Base-by-base conservation (phyloP, 495 filamentous ascomycete species). In the Podospora pseudopauciseta region DNA sequence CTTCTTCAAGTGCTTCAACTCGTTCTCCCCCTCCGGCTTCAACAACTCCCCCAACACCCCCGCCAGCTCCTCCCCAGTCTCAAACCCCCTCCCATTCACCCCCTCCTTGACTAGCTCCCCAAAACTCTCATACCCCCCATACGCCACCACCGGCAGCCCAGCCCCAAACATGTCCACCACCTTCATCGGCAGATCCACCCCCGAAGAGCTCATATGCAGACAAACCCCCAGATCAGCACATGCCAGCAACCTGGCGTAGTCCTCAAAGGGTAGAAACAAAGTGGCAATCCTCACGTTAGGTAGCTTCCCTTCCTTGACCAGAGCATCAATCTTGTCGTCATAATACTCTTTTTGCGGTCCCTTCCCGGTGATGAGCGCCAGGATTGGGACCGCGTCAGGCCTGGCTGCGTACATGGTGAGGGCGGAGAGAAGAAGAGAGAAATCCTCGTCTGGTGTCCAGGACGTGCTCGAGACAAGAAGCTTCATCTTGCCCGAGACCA, bases 131-230 rank as follows among this genome's bases (percentile, higher is more conserved):
- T 94, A 97, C 7, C 83, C 85, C 23, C 80, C 83, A 86, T 93
- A 97, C 23, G 93, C 95, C 2, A 88, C 90, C 4, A 99, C 96
- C 0, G 95, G 95, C 63, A 99, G 78, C 0, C 95, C 95, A 0
- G 92, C 90, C 0, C 95, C 95, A 74, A 98, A 97, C 92, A 99
- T 95, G 73, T 99, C 95, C 5, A 99, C 94, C 7, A 99, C 94
- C 80, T 99, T 99, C 95, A 99, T 99, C 0, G 95, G 95, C 26
- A 99, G 80, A 80, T 99, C 95, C 0, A 99, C 92, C 3, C 95
- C 95, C 58, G 92, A 96, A 71, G 90, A 94, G 70, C 92, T 96
- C 65, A 86, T 96, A 78, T 99, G 95, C 61, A 99, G 82, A 72
- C 91, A 95, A 19, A 99, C 86, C 2, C 95, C 95, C 13, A 98